Conservation (phyloP, 306 rosid genomes). For the Cicer bijugum region DNA sequence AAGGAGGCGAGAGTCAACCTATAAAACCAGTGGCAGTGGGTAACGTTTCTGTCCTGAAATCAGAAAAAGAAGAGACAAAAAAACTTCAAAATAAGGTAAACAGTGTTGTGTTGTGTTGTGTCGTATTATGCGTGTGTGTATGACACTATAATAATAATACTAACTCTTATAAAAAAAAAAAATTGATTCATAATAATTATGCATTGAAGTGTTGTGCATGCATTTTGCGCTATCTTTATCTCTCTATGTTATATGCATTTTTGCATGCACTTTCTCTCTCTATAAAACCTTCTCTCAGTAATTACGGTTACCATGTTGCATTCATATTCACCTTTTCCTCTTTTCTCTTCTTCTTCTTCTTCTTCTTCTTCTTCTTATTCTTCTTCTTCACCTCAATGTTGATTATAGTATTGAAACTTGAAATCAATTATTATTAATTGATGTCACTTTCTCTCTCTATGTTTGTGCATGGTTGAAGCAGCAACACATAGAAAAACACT, state of each 20-base stretch:
- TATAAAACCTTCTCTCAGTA: slow-evolving; percentile 3
- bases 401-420: not conserved
- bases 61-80: not conserved
- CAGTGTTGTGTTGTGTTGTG: not conserved
- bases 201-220: not conserved
- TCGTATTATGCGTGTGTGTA: not conserved
- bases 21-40: not conserved
- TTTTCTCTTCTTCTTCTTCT: not conserved
- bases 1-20: slow-evolving; percentile 13
- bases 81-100: not conserved
- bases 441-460: slow-evolving; percentile 9
- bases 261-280: slow-evolving; percentile 38
- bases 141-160: not conserved
- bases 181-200: too few species aligned
- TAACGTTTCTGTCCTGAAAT: not conserved
- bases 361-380: not conserved
- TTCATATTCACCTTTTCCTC: slow-evolving; percentile 8
- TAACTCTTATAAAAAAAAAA: too few species aligned
- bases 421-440: not conserved
- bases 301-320: slow-evolving; percentile 19
- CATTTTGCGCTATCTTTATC: slow-evolving; percentile 15
- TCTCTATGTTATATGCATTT: not conserved
- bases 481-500: slow-evolving; percentile 12
- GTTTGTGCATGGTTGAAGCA: not conserved
- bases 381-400: not conserved